Conservation (phyloP, 1,284 basidiomycete species). For the Melanopsichium pennsylvanicum region DNA sequence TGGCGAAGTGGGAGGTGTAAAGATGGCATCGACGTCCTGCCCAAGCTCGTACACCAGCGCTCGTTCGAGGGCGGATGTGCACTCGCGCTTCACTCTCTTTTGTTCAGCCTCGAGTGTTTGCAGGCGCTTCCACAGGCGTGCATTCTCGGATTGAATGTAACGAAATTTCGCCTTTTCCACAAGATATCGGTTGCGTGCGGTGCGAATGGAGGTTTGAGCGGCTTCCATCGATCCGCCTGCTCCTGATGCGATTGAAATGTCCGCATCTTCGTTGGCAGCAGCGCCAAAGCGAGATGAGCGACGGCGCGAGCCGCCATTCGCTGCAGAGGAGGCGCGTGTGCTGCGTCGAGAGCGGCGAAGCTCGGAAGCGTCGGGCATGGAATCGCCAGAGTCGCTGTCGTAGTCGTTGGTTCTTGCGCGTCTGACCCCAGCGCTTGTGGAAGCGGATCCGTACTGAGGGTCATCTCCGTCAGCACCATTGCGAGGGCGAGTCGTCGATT, state of each 20-base stretch:
- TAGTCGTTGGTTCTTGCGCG: conserved; percentile 26
- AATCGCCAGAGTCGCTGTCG: conserved; percentile 36
- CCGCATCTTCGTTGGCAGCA: background rate
- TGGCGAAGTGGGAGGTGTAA: conserved; percentile 48
- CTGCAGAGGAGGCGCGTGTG: conserved; percentile 9
- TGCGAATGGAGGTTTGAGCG: conserved; percentile 18
- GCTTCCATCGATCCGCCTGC: conserved; percentile 17
- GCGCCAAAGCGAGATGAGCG: conserved; percentile 26
- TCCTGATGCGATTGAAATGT: background rate
- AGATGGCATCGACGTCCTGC: conserved; percentile 53
- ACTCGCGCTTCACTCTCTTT: conserved; percentile 10
- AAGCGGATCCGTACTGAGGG: no score
- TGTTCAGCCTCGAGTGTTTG: conserved; percentile 27
- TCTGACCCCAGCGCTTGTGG: conserved; percentile 6
- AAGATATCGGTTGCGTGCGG: conserved; percentile 47
- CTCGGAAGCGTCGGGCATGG: conserved; percentile 17
- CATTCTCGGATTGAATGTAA: conserved; percentile 34
- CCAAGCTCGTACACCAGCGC: conserved; percentile 42
- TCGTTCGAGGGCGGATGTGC: conserved; percentile 41
- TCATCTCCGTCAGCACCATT: conserved; percentile 1
- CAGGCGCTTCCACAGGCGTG: conserved; percentile 26
- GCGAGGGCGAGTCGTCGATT: conserved; percentile 3
- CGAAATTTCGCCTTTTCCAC: conserved; percentile 60
- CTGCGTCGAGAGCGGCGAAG: conserved; percentile 7
- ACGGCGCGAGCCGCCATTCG: conserved; percentile 14